A percentile compares a stretch with the other conserved stretches of the same genome.
Conservation (phyloP, 495 filamentous ascomycete genomes). For the Aspergillus taichungensis region DNA sequence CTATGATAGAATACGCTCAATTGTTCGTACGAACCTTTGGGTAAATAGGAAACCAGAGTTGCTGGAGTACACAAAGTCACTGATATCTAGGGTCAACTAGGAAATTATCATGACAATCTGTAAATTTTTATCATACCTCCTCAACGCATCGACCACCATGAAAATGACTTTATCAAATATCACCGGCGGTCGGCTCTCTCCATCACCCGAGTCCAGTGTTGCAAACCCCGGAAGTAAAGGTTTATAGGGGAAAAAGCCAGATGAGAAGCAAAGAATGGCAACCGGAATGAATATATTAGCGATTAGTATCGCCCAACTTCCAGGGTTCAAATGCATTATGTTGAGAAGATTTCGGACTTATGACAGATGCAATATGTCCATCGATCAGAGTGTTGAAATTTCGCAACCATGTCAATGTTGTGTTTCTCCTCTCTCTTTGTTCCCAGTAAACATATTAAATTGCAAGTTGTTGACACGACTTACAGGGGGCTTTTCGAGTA, state of each 20-base stretch:
- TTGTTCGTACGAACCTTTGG: slow-evolving; percentile 56
- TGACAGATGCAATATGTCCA: too few species aligned
- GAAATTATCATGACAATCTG: neutral
- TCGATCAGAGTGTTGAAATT: too few species aligned
- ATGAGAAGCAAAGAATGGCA: slow-evolving; percentile 73
- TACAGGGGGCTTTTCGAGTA: too few species aligned
- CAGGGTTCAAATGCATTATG: slow-evolving; percentile 16
- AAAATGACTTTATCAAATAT: slow-evolving; percentile 87
- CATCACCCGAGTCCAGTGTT: slow-evolving; percentile 42
- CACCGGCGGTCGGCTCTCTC: slow-evolving; percentile 35
- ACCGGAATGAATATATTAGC: slow-evolving; percentile 71
- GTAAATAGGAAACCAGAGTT: slow-evolving; percentile 81
- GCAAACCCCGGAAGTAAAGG: slow-evolving; percentile 81
- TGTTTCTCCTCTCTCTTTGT: too few species aligned
- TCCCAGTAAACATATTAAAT: too few species aligned
- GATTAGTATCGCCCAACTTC: slow-evolving; percentile 24
- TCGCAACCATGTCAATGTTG: too few species aligned
- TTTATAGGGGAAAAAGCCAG: slow-evolving; percentile 97
- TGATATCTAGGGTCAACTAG: slow-evolving; percentile 25
- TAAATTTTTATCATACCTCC: slow-evolving; percentile 51
- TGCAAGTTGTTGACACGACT: too few species aligned
- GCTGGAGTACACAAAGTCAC: slow-evolving; percentile 87
- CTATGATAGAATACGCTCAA: neutral
- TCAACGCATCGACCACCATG: slow-evolving; percentile 94
- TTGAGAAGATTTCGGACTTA: neutral